A percentile compares a stretch with the other conserved stretches of the same genome.
Evolutionary conservation across 148 eudicot species (phyloP).

Genomic region (Oxyria digyna): DNA sequence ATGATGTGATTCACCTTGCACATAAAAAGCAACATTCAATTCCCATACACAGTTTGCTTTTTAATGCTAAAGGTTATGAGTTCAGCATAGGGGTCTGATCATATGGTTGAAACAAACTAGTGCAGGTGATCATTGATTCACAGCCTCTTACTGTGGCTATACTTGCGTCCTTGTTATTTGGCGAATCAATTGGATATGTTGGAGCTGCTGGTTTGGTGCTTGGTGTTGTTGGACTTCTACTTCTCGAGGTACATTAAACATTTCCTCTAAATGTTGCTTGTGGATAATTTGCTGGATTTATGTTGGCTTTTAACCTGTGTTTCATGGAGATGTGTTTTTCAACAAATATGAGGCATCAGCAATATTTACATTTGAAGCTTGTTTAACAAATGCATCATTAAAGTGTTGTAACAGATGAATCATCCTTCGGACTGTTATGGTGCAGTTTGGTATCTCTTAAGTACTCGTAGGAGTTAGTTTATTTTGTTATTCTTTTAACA

Average conservation of each 20-base stretch:
- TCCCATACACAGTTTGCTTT: not conserved
- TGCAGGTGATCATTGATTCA: constrained; percentile 97
- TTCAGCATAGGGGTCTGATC: constrained; percentile 11
- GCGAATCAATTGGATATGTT: constrained; percentile 77
- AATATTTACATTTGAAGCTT: not conserved
- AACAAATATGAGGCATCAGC: not conserved
- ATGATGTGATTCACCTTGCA: not conserved
- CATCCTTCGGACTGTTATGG: not conserved
- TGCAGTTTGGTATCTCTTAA: not conserved
- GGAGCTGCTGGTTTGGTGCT: constrained; percentile 92
- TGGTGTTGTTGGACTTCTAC: constrained; percentile 87
- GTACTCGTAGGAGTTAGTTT: not conserved
- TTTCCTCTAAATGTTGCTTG: not conserved
- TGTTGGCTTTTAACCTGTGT: not conserved
- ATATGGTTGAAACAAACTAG: constrained; percentile 9
- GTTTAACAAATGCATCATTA: not conserved
- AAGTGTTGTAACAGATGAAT: not conserved
- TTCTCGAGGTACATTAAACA: constrained; percentile 63
- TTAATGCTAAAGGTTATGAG: not conserved
- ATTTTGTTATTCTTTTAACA: not conserved
- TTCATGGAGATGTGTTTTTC: not conserved
- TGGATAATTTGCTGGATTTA: not conserved
- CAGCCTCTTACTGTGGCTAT: constrained; percentile 97
- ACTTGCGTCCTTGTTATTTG: constrained; percentile 83
- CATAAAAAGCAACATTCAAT: not conserved